Conservation (phyloP, 2,329 filamentous ascomycete genomes). For the Chrysoporthe cubensis region DNA sequence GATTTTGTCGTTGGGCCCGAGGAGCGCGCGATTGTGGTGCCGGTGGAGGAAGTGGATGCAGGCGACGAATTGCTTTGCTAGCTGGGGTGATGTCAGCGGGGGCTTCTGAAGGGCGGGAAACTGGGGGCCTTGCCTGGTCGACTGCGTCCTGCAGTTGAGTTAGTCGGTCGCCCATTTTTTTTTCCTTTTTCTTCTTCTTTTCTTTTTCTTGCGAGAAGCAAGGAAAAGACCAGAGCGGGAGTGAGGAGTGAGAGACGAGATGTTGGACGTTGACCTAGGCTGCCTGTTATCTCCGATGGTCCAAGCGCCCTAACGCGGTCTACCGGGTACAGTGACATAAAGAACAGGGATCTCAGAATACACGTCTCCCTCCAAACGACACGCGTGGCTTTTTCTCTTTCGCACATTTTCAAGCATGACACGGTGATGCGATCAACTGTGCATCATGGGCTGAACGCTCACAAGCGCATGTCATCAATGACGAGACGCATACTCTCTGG, state of each 20-base stretch:
- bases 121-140: conserved; percentile 64
- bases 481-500: neutral
- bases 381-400: neutral
- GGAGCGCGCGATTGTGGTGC: conserved; percentile 68
- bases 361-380: neutral
- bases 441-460: conserved; percentile 25
- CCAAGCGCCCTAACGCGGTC: conserved; percentile 19
- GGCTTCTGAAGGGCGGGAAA: neutral
- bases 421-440: conserved; percentile 26
- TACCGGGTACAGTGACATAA: conserved; percentile 3
- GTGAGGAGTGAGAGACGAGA: neutral
- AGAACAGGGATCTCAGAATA: conserved; percentile 5
- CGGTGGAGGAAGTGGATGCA: conserved; percentile 68
- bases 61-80: conserved; percentile 71
- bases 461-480: neutral
- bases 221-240: neutral
- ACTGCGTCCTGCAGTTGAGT: conserved; percentile 86
- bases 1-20: conserved; percentile 62
- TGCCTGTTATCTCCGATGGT: conserved; percentile 15
- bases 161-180: conserved; percentile 71
- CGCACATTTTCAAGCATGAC: conserved; percentile 13
- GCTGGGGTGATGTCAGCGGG: conserved; percentile 44
- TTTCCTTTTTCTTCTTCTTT: too few species aligned
- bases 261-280: neutral
- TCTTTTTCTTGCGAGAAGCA: conserved; percentile 41